phyloP scores from a whole-genome alignment of 2,329 filamentous ascomycete species.

The Diaporthe humulicola region DNA sequence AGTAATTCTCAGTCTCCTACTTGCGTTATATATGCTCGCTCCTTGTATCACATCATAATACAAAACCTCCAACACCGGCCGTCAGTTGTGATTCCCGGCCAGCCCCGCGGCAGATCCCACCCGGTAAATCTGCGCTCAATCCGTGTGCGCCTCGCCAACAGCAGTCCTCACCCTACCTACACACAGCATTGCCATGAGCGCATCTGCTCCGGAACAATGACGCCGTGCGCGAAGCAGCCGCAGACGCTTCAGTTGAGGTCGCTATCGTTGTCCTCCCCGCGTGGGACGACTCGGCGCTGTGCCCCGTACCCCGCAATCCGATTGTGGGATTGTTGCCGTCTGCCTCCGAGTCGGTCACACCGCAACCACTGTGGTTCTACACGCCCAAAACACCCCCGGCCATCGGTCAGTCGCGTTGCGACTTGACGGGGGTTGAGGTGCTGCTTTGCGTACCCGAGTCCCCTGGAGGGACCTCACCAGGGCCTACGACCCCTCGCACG shows the following conservation, averaged over 20 bases:
- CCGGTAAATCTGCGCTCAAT: constrained; percentile 5
- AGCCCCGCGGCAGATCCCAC: constrained; percentile 27
- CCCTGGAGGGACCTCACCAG: constrained; percentile 36
- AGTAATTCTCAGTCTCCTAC: not conserved
- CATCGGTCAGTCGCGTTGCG: constrained; percentile 39
- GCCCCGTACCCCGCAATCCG: constrained; percentile 38
- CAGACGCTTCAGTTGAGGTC: constrained; percentile 40
- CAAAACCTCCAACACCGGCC: constrained; percentile 8
- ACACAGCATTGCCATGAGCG: constrained; percentile 38
- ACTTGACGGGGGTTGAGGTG: constrained; percentile 39
- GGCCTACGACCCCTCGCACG: constrained; percentile 31
- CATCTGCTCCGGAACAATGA: constrained; percentile 39
- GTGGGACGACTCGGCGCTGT: constrained; percentile 40
- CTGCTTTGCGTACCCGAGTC: constrained; percentile 26
- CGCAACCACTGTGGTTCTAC: constrained; percentile 34
- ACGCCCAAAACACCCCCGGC: constrained; percentile 36
- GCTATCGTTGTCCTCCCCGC: constrained; percentile 36
- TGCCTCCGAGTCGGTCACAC: constrained; percentile 30
- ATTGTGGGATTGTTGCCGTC: constrained; percentile 32
- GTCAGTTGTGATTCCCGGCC: constrained; percentile 32
- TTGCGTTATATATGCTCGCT: constrained; percentile 30
- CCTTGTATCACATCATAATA: constrained; percentile 26
- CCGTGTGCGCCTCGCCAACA: not conserved
- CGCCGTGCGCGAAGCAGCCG: constrained; percentile 38
- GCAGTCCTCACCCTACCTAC: not conserved